Conservation (phyloP, 306 rosid genomes). For the Pyrus bretschneideri region DNA sequence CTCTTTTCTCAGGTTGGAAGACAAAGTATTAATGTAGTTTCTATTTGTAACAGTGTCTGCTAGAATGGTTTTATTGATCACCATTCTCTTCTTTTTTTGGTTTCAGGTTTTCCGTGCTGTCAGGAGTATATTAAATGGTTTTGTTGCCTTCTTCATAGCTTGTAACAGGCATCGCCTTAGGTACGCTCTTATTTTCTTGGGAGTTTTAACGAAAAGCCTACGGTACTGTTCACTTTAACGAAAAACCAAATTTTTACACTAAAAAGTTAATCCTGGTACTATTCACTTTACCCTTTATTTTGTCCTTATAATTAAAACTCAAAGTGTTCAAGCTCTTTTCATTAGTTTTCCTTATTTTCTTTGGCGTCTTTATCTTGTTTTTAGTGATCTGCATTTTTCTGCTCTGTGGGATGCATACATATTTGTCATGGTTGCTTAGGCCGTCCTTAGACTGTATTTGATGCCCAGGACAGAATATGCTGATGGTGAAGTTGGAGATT, state of each 20-base stretch:
- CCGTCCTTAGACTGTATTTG: background rate
- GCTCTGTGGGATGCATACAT: background rate
- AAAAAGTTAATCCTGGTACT: too few relatives aligned
- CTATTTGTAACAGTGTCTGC: conserved; percentile 1
- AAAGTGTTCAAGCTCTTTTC: too few relatives aligned
- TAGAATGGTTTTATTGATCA: conserved; percentile 21
- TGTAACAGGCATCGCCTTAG: conserved; percentile 98
- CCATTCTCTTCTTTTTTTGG: background rate
- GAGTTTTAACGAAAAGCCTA: too few relatives aligned
- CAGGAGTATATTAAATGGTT: conserved; percentile 75
- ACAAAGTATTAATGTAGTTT: conserved; percentile 1
- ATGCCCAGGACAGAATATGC: background rate
- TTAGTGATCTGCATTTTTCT: background rate
- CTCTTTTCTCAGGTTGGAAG: conserved; percentile 77
- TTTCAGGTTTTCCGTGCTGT: conserved; percentile 86
- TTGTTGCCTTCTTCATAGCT: conserved; percentile 79
- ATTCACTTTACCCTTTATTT: too few relatives aligned
- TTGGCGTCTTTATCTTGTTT: background rate
- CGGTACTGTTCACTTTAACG: too few relatives aligned
- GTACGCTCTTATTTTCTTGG: conserved; percentile 27
- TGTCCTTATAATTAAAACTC: too few relatives aligned
- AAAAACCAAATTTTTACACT: too few relatives aligned
- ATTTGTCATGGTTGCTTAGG: background rate
- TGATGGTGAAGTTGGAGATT: background rate
- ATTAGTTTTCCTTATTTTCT: background rate